Conservation (phyloP, 129 eudicot genomes). For the Artemisia argyi region DNA sequence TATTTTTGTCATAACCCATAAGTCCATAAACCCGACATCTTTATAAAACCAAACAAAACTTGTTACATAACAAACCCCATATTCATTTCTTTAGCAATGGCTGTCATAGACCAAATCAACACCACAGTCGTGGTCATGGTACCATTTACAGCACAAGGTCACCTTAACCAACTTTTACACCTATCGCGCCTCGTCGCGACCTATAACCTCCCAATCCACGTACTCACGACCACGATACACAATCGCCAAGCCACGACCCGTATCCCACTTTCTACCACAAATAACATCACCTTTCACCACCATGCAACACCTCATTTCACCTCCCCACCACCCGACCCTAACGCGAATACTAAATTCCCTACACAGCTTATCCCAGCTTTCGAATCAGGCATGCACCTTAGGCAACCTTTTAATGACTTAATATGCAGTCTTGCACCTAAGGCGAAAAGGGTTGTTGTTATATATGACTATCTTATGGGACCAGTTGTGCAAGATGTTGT, state of each 20-base stretch:
- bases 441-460: constrained; percentile 34
- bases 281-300: constrained; percentile 38
- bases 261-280: constrained; percentile 13
- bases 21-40: too few relatives aligned
- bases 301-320: constrained; percentile 36
- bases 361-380: constrained; percentile 43
- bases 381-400: constrained; percentile 38
- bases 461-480: constrained; percentile 43
- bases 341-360: constrained; percentile 39
- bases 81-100: neutral
- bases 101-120: neutral
- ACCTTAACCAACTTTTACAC: constrained; percentile 53
- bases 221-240: constrained; percentile 42
- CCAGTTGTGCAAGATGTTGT: constrained; percentile 45
- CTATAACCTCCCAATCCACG: constrained; percentile 44
- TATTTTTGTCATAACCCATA: too few relatives aligned
- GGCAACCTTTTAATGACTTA: constrained; percentile 33
- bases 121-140: constrained; percentile 26
- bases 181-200: constrained; percentile 44
- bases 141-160: constrained; percentile 54
- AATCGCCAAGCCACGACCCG: constrained; percentile 44
- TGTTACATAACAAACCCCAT: neutral
- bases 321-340: constrained; percentile 49
- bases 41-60: neutral
- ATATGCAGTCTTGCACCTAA: constrained; percentile 16